These are phyloP conservation scores for Cetraspora pellucida DNA, from an alignment of 192 early-diverging fungal species.

Conservation along the genomic window DNA sequence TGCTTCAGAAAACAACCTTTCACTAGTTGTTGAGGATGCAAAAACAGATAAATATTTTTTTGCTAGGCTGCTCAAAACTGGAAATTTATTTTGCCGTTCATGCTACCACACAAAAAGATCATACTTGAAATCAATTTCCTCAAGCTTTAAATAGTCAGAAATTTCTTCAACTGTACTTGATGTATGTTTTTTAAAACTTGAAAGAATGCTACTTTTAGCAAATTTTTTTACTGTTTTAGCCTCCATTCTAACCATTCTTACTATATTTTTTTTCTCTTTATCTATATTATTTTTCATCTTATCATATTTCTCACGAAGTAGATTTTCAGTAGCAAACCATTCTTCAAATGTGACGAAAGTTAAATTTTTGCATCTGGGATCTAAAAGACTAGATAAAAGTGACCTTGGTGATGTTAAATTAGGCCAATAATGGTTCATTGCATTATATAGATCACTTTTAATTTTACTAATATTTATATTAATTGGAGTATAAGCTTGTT, in stretches of 20 bases:
- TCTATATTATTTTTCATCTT: neutral
- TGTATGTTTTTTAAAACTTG: neutral
- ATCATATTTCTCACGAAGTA: neutral
- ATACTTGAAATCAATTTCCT: neutral
- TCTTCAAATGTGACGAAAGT: neutral
- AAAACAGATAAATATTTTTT: neutral
- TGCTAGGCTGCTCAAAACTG: neutral
- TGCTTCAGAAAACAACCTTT: slow-evolving; percentile 9
- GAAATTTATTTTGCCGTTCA: neutral
- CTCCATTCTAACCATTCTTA: neutral
- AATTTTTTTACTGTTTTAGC: too few species aligned
- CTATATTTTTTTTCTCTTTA: too few species aligned
- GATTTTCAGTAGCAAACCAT: neutral
- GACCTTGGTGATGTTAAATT: neutral
- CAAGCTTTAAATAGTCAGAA: neutral
- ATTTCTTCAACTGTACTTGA: neutral
- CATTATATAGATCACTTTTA: neutral
- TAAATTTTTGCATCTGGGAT: neutral
- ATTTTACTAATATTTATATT: neutral
- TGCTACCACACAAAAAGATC: neutral
- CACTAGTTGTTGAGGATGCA: neutral
- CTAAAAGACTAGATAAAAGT: neutral
- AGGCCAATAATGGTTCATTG: neutral
- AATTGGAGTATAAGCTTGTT: neutral
- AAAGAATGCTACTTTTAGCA: neutral